These are phyloP conservation scores for Gnomoniopsis sp. DNA, from an alignment of 2,329 filamentous ascomycete species.

Conservation along the genomic window DNA sequence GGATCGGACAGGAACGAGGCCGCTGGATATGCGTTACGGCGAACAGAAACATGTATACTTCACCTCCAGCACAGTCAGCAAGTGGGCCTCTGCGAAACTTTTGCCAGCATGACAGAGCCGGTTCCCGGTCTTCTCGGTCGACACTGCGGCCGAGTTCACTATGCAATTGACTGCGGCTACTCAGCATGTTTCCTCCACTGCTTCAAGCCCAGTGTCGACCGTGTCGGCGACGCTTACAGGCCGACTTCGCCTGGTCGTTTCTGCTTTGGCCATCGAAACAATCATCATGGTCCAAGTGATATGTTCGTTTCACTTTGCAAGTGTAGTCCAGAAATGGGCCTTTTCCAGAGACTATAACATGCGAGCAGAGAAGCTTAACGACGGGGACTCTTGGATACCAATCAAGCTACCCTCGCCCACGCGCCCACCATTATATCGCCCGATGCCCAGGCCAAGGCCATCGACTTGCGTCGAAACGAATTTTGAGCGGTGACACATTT, in stretches of 20 bases:
- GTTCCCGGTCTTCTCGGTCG: background rate
- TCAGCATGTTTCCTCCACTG: slow-evolving; percentile 1
- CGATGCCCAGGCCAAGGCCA: slow-evolving; percentile 12
- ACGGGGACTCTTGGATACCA: background rate
- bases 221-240: slow-evolving; percentile 5
- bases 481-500: slow-evolving; percentile 3
- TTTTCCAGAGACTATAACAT: slow-evolving; percentile 13
- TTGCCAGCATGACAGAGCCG: background rate
- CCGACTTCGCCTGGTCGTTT: slow-evolving; percentile 1
- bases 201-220: slow-evolving; percentile 8
- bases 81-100: background rate
- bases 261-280: slow-evolving; percentile 1
- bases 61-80: slow-evolving; percentile 2
- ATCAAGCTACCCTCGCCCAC: slow-evolving; percentile 1
- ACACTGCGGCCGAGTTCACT: background rate
- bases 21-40: background rate
- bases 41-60: background rate
- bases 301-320: slow-evolving; percentile 1
- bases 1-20: background rate
- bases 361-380: background rate
- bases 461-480: slow-evolving; percentile 10
- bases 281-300: background rate
- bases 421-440: background rate
- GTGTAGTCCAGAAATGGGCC: slow-evolving; percentile 9
- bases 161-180: background rate